Conservation (phyloP, 148 eudicot species). For the Persicaria maculosa region DNA sequence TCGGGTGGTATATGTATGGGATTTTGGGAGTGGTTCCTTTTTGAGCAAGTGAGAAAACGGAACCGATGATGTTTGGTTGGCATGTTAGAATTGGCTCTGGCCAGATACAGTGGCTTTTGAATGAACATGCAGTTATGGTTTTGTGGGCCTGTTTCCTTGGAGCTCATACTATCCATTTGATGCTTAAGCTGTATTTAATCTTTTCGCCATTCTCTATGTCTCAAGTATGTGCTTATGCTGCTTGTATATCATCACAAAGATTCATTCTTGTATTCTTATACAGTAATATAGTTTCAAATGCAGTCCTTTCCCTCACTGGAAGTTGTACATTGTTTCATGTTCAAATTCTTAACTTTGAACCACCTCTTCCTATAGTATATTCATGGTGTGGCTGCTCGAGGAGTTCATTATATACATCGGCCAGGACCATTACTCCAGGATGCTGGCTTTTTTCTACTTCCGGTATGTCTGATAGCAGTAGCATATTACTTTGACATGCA, state of each 20-base stretch:
- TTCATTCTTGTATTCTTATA: background rate
- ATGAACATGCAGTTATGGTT: background rate
- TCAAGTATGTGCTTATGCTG: background rate
- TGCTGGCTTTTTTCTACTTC: constrained; percentile 87
- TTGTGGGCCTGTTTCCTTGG: too few species aligned
- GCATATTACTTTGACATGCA: background rate
- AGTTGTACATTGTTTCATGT: background rate
- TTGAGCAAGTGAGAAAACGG: too few species aligned
- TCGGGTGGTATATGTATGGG: too few species aligned
- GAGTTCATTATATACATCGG: constrained; percentile 92
- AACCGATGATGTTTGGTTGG: too few species aligned
- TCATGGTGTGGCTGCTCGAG: constrained; percentile 94
- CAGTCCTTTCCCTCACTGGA: background rate
- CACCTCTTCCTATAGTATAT: constrained; percentile 52
- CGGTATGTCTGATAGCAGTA: constrained; percentile 33
- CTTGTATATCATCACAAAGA: background rate
- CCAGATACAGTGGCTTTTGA: too few species aligned
- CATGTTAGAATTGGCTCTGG: too few species aligned
- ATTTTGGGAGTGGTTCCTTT: too few species aligned
- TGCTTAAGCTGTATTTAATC: background rate
- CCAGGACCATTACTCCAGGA: constrained; percentile 94
- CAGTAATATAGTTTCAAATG: background rate
- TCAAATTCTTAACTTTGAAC: background rate
- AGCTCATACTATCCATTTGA: background rate
- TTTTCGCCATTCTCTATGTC: background rate